Base-by-base conservation (phyloP, 2,329 filamentous ascomycete genomes). In the Penicillium sp. region DNA sequence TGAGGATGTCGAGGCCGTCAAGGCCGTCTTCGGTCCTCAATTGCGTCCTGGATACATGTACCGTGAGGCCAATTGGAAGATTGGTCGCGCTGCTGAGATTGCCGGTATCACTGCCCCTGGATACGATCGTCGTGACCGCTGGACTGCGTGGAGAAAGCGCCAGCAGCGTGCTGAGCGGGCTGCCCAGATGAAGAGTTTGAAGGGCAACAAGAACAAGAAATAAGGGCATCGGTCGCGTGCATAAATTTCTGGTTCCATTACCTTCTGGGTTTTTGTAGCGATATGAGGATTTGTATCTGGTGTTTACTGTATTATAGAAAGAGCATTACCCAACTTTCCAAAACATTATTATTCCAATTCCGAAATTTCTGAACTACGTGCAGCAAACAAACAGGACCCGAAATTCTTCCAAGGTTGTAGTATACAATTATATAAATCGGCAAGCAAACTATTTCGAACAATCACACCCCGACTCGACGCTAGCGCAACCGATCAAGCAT, bases 61-160 rank as follows among this genome's bases (percentile, higher is more conserved):
- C 67, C 77, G 86, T 59, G 80, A 86, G 71, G 77, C 82, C 7
- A 89, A 89, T 70, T 87, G 84, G 83, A 75, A 84, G 71, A 88
- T 88, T 77, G 86, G 86, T 50, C 74, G 84, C 5, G 79, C 80
- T 27, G 84, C 83, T 5, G 84, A 88, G 72, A 79, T 78, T 68
- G 81, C 81, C 22, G 81, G 81, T 22, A 77, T 86, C 49, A 77
- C 77, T 58, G 84, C 85, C 5, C 75, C 75, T 67, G 62, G 77
- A 41, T 86, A 82, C 67, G 78, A 83, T 56, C 80, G 79, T 11
- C 79, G 81, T 38, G 83, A 87, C 66, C 75, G 84, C 46, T 89
- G 83, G 78, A 73, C 81, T 64, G 86, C 86, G 13, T 88, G 86
- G 86, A 79, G 82, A 67, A 87, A 84, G 78, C 75, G 77, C 50